These are phyloP conservation scores for Helicostylum pulchrum DNA, from an alignment of 192 early-diverging fungal species.

Conservation along the genomic window DNA sequence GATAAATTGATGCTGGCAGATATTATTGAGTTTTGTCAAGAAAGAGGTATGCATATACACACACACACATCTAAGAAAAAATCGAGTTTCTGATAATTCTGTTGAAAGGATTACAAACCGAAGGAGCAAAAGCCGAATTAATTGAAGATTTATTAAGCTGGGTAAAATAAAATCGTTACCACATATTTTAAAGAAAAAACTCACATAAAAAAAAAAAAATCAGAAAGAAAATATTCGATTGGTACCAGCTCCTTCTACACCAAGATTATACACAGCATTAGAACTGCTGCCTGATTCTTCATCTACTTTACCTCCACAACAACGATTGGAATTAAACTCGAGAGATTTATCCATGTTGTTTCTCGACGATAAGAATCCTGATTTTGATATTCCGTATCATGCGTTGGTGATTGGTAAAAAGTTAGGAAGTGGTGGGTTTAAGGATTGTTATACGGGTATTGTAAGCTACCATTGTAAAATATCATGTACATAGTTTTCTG, in stretches of 20 bases:
- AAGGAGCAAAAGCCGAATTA: conserved; percentile 61
- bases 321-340: conserved; percentile 29
- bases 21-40: conserved; percentile 67
- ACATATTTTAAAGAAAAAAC: not conserved
- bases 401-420: conserved; percentile 59
- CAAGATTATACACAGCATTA: conserved; percentile 42
- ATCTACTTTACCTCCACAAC: conserved; percentile 28
- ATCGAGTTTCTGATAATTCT: no score
- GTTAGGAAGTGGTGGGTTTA: conserved; percentile 74
- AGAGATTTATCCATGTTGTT: conserved; percentile 48
- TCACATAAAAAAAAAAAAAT: conserved; percentile 4
- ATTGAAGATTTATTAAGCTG: conserved; percentile 60
- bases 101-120: conserved; percentile 40
- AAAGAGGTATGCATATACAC: conserved; percentile 59
- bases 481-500: no score
- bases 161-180: conserved; percentile 36
- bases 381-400: conserved; percentile 49
- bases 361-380: conserved; percentile 35
- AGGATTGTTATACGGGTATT: conserved; percentile 58
- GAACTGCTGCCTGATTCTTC: conserved; percentile 39
- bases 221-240: conserved; percentile 63
- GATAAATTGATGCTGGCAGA: conserved; percentile 66
- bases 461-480: no score
- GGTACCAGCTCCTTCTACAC: conserved; percentile 64
- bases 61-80: no score